These are phyloP conservation scores for Thymus quinquecostatus DNA, from an alignment of 257 asterid genomes.

Conservation along the genomic window DNA sequence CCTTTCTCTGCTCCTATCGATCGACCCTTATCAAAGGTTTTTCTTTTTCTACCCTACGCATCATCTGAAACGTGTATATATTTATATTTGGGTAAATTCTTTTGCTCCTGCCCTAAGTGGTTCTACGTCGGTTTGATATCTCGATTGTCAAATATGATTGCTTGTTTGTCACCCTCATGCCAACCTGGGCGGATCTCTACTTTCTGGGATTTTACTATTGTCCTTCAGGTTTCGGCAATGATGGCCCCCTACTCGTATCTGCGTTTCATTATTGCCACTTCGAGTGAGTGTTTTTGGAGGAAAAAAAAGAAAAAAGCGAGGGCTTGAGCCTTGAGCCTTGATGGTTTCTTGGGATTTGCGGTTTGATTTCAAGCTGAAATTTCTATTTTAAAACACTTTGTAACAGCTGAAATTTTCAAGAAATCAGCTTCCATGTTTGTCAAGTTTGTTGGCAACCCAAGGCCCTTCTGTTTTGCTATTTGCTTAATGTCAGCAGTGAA, in stretches of 20 bases:
- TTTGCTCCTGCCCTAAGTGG: slow-evolving; percentile 1
- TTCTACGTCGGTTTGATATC: slow-evolving; percentile 8
- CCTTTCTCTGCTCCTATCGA: slow-evolving; percentile 29
- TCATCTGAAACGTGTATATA: slow-evolving; percentile 20
- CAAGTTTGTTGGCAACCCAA: background rate
- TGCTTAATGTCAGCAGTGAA: background rate
- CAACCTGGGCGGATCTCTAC: slow-evolving; percentile 23
- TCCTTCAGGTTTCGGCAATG: slow-evolving; percentile 7
- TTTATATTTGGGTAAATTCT: background rate
- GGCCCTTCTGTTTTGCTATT: background rate
- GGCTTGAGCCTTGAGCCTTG: slow-evolving; percentile 16
- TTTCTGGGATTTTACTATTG: slow-evolving; percentile 19
- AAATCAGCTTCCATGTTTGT: slow-evolving; percentile 9
- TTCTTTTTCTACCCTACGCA: background rate
- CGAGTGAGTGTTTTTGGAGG: slow-evolving; percentile 13
- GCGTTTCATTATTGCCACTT: slow-evolving; percentile 3
- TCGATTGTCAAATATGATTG: slow-evolving; percentile 10
- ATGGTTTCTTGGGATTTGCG: background rate
- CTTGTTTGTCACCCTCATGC: background rate
- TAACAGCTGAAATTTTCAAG: background rate
- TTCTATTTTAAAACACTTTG: slow-evolving; percentile 4
- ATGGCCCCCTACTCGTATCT: slow-evolving; percentile 3
- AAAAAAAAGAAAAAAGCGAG: background rate
- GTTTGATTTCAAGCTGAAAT: slow-evolving; percentile 17
- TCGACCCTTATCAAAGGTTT: slow-evolving; percentile 37